phyloP scores from a whole-genome alignment of 2,329 filamentous ascomycete genomes.

The Penicillium rolfsii region DNA sequence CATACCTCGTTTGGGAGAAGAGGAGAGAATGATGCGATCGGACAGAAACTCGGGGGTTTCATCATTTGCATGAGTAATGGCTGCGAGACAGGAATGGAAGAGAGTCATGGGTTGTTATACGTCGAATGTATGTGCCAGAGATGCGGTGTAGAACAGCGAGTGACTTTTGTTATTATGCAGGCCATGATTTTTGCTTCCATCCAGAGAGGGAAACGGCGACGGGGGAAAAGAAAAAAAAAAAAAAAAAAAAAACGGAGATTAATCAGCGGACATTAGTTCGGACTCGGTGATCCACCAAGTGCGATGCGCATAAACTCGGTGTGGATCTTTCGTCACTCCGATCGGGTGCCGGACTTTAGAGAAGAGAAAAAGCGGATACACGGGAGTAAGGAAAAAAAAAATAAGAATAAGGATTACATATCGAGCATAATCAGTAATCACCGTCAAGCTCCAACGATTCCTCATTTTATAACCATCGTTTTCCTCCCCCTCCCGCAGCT shows the following conservation, averaged over 20 bases:
- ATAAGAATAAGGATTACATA: conserved; percentile 1
- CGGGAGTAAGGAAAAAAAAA: conserved; percentile 20
- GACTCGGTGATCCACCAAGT: conserved; percentile 20
- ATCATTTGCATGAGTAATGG: background rate
- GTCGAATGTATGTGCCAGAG: background rate
- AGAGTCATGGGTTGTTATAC: background rate
- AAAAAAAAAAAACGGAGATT: conserved; percentile 5
- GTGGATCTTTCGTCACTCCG: conserved; percentile 20
- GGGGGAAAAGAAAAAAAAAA: background rate
- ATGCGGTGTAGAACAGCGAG: conserved; percentile 5
- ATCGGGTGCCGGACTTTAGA: conserved; percentile 24
- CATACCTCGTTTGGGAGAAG: background rate
- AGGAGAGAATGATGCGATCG: background rate
- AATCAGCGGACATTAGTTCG: conserved; percentile 17
- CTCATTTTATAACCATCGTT: conserved; percentile 11
- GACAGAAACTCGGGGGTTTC: background rate
- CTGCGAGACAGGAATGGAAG: background rate
- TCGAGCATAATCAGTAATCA: conserved; percentile 3
- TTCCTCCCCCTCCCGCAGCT: background rate
- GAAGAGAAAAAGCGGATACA: conserved; percentile 12
- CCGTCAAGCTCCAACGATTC: conserved; percentile 1
- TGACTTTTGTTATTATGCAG: background rate
- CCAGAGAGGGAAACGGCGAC: background rate
- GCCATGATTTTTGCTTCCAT: background rate
- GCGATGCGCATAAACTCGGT: conserved; percentile 15